Conservation (phyloP, 2,329 filamentous ascomycete genomes). For the Arthrobotrys pseudoclavata region DNA sequence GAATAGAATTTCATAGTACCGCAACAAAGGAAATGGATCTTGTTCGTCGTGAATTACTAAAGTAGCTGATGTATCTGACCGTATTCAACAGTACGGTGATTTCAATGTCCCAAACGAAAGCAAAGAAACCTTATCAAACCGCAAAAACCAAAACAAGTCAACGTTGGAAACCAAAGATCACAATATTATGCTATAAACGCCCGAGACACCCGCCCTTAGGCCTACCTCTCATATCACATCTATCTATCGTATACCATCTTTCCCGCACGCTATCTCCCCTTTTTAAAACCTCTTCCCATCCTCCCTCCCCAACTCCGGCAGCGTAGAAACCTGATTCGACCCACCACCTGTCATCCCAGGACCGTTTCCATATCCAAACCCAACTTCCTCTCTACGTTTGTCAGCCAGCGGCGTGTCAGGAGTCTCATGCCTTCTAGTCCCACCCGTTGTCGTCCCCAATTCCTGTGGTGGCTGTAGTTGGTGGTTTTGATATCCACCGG, state of each 20-base stretch:
- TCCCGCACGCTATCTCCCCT: neutral
- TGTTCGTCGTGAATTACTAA: no score
- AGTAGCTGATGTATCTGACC: no score
- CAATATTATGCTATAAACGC: conserved; percentile 1
- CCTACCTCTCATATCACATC: neutral
- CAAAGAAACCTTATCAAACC: neutral
- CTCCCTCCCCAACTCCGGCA: conserved; percentile 51
- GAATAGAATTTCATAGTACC: no score
- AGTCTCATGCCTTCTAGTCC: conserved; percentile 1
- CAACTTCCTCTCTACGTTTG: conserved; percentile 40
- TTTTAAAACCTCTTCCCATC: conserved; percentile 48
- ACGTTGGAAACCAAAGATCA: neutral
- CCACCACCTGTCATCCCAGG: conserved; percentile 51
- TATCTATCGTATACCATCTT: neutral
- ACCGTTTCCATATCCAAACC: conserved; percentile 54
- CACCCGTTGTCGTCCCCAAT: conserved; percentile 3
- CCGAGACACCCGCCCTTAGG: neutral
- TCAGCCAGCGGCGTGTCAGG: conserved; percentile 30
- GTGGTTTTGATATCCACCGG: conserved; percentile 21
- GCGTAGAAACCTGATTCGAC: conserved; percentile 49
- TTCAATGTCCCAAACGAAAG: no score
- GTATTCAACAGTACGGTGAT: neutral
- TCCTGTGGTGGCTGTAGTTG: conserved; percentile 26
- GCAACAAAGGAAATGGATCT: no score
- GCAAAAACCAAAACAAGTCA: neutral